Base-by-base conservation (phyloP, 371 early-diverging fungal species). In the Mucor ambiguus region DNA sequence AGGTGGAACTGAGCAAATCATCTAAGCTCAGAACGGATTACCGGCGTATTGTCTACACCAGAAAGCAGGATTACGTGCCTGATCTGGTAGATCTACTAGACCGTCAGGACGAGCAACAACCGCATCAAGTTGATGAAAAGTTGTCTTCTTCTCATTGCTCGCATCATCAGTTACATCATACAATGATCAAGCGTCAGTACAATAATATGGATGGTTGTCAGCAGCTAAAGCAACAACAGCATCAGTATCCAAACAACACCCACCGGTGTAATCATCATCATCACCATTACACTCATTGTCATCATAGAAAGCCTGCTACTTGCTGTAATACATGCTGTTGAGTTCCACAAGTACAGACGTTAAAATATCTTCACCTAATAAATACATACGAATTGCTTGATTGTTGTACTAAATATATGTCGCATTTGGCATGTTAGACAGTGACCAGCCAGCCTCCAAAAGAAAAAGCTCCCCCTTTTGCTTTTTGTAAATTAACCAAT, bases 121-220 rank as follows among this genome's bases (percentile, higher is more conserved):
- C n/a, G 10, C 22, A 48, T 2, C n/a, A 24, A 7, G 22, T 9
- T 33, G 33, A 33, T 33, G 33, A 48, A 22, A 48, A 24, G 49
- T 1, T 5, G 20, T 14, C 49, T 11, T 20, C 3, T 35, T 35
- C 49, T 24, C 49, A 26, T 24, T 49, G 49, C 11, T 49, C 49
- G 12, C 49, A 49, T 14, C 49, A 49, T 4, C 49, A 49, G 10
- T 26, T 26, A 69, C 69, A 7, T 67, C 73, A n/a, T 73, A 69
- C 20, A 69, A 14, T 52, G 14, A 26, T 20, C 22, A 49, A 49
- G 20, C 49, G 49, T 12, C 49, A 26, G 12, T 49, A 49, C 26
- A 20, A 48, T 2, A 48, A 20, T 9, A 48, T 3, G 10, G n/a
- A 26, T 49, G 12, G 24, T 16, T 12, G 52, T 26, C 32, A 56